Conservation (phyloP, 805 yeast species). For the Saturnispora bothae region DNA sequence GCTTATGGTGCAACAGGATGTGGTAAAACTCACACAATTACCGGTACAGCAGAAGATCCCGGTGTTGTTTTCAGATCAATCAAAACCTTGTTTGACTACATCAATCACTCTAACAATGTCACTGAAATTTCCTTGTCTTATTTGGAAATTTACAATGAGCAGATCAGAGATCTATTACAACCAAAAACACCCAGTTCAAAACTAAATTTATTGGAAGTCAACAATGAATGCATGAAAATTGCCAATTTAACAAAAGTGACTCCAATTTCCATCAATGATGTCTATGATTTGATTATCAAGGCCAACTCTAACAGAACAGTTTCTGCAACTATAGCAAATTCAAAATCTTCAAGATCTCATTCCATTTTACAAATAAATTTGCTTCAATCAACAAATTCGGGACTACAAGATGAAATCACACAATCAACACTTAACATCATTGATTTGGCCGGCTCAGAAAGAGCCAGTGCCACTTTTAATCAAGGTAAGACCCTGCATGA, state of each 20-base stretch:
- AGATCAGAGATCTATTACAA: conserved; percentile 65
- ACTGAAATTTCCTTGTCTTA: conserved; percentile 61
- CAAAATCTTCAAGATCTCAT: conserved; percentile 85
- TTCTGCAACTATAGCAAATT: conserved; percentile 86
- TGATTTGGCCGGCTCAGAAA: conserved; percentile 90
- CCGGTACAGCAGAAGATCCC: conserved; percentile 63
- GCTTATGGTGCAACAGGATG: conserved; percentile 98
- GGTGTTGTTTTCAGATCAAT: conserved; percentile 74
- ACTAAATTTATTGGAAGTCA: conserved; percentile 62
- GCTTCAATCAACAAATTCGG: conserved; percentile 49
- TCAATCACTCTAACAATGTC: conserved; percentile 40
- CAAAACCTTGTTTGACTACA: conserved; percentile 58
- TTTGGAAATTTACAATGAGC: conserved; percentile 86
- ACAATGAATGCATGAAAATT: conserved; percentile 49
- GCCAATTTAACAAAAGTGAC: conserved; percentile 55
- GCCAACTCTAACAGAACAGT: conserved; percentile 75
- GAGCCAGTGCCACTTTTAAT: conserved; percentile 85
- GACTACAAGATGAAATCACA: conserved; percentile 54
- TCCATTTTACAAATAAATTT: conserved; percentile 83
- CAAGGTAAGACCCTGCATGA: conserved; percentile 73
- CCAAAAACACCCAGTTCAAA: conserved; percentile 33
- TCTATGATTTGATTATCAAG: conserved; percentile 60
- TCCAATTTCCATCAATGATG: conserved; percentile 57
- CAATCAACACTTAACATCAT: conserved; percentile 78
- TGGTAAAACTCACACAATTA: conserved; percentile 90